phyloP scores from a whole-genome alignment of 768 basidiomycete species.

The Pisolithus albus region DNA sequence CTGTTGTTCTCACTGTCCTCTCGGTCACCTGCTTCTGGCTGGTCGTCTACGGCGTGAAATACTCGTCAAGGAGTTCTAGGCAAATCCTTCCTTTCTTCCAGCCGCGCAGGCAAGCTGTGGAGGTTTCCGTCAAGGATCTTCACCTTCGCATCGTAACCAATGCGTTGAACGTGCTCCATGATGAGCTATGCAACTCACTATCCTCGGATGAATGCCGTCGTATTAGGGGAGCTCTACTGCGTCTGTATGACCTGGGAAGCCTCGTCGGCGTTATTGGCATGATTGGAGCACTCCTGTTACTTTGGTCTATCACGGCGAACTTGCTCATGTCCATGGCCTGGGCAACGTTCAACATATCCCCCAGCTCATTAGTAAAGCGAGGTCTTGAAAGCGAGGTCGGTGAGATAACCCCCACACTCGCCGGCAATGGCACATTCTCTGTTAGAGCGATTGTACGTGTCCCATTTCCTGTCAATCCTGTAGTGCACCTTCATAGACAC shows the following conservation, averaged over 20 bases:
- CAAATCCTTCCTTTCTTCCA: conserved; percentile 16
- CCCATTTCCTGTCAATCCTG: not conserved
- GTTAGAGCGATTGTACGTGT: conserved; percentile 27
- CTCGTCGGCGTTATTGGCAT: conserved; percentile 43
- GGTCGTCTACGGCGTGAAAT: conserved; percentile 19
- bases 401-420: not conserved
- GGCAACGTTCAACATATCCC: not conserved
- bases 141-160: conserved; percentile 41
- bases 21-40: conserved; percentile 22
- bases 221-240: conserved; percentile 22
- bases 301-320: conserved; percentile 30
- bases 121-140: conserved; percentile 20
- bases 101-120: conserved; percentile 12
- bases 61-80: conserved; percentile 13
- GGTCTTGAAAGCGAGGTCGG: conserved; percentile 1
- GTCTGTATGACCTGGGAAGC: conserved; percentile 47
- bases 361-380: conserved; percentile 12
- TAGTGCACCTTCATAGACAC: not conserved
- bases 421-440: conserved; percentile 6
- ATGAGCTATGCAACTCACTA: conserved; percentile 34
- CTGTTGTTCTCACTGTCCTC: conserved; percentile 12
- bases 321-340: conserved; percentile 14
- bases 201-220: conserved; percentile 21
- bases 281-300: conserved; percentile 33
- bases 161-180: conserved; percentile 44